phyloP scores from a whole-genome alignment of 2,329 filamentous ascomycete species.

The Colletotrichum falcatum region DNA sequence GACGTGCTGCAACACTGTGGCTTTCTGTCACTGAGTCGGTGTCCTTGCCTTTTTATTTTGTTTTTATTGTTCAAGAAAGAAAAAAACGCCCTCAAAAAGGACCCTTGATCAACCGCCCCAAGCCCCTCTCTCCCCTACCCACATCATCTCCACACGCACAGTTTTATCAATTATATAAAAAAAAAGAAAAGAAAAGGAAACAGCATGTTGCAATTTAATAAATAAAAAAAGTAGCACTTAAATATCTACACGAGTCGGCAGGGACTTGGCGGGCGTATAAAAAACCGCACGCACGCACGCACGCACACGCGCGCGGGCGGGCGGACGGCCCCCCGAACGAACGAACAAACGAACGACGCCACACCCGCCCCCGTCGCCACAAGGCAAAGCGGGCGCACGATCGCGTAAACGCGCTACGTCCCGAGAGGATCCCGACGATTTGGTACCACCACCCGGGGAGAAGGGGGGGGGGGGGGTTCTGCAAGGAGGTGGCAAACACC shows the following conservation, averaged over 20 bases:
- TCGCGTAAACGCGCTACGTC: constrained; percentile 28
- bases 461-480: not conserved
- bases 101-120: not conserved
- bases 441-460: constrained; percentile 10
- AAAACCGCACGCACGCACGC: too few species aligned
- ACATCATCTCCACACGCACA: not conserved
- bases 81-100: not conserved
- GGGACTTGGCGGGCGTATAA: not conserved
- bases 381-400: constrained; percentile 23
- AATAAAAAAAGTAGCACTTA: not conserved
- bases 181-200: not conserved
- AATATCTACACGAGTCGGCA: not conserved
- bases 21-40: not conserved
- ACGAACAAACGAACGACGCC: too few species aligned
- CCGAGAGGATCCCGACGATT: constrained; percentile 37
- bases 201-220: too few species aligned
- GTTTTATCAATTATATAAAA: not conserved
- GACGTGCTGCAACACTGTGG: not conserved
- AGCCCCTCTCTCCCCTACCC: not conserved
- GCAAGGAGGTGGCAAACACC: constrained; percentile 35
- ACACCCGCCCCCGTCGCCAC: constrained; percentile 9
- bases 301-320: too few species aligned
- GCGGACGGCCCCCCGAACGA: too few species aligned
- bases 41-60: too few species aligned
- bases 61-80: too few species aligned